These are phyloP conservation scores for Hapsidospora chrysogenum DNA, from an alignment of 495 filamentous ascomycete genomes.

Conservation along the genomic window DNA sequence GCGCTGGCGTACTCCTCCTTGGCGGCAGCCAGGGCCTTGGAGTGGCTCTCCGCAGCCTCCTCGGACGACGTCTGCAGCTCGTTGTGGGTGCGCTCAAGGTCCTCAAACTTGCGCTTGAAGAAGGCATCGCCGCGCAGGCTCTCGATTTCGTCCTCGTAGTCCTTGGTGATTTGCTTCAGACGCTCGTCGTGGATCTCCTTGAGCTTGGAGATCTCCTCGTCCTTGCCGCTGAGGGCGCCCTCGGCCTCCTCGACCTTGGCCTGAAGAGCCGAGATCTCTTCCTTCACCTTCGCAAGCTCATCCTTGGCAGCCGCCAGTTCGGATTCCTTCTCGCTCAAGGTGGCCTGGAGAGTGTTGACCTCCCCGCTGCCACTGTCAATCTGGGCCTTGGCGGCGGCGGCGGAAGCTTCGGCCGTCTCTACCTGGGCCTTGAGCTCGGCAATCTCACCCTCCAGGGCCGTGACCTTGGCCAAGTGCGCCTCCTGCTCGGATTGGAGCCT, in stretches of 20 bases:
- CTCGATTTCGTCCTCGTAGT: constrained; percentile 39
- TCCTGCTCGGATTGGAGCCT: constrained; percentile 13
- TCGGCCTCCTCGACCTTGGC: neutral
- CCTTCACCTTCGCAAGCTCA: constrained; percentile 17
- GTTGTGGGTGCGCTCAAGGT: constrained; percentile 27
- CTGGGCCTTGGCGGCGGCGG: constrained; percentile 22
- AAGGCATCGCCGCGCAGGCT: constrained; percentile 36
- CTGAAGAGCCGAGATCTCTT: constrained; percentile 1
- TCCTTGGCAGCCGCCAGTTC: constrained; percentile 19
- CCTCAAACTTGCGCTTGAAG: constrained; percentile 35
- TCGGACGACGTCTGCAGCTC: constrained; percentile 24
- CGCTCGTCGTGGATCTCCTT: constrained; percentile 33
- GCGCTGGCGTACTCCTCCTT: constrained; percentile 18
- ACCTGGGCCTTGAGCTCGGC: constrained; percentile 21
- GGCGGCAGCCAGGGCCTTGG: constrained; percentile 18
- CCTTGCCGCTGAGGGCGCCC: constrained; percentile 5
- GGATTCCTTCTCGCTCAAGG: constrained; percentile 18
- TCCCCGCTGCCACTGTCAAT: constrained; percentile 13
- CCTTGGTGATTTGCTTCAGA: constrained; percentile 30
- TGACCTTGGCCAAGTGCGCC: constrained; percentile 16
- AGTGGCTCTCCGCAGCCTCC: constrained; percentile 17
- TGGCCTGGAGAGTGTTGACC: constrained; percentile 17
- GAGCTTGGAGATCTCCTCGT: constrained; percentile 14
- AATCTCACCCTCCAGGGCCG: constrained; percentile 22
- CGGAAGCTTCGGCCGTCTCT: constrained; percentile 14